Conservation (phyloP, 805 yeast genomes). For the Ogataea saltuana region DNA sequence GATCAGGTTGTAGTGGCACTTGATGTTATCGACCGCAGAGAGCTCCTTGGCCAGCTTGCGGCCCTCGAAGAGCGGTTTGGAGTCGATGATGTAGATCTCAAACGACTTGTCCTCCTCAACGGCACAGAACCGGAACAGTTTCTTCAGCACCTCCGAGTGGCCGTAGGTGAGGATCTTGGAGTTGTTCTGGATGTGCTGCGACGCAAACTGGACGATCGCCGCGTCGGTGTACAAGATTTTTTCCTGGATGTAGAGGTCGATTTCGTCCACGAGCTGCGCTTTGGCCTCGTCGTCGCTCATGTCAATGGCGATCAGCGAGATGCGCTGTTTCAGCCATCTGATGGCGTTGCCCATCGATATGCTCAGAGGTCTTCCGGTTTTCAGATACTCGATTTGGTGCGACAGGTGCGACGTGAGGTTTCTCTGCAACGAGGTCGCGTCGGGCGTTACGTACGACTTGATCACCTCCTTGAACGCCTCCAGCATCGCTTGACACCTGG, state of each 20-base stretch:
- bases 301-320: conserved; percentile 77
- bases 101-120: conserved; percentile 61
- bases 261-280: conserved; percentile 56
- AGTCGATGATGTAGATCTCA: conserved; percentile 84
- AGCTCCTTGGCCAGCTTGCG: conserved; percentile 68
- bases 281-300: conserved; percentile 69
- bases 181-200: conserved; percentile 71
- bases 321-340: conserved; percentile 94
- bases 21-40: conserved; percentile 57
- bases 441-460: conserved; percentile 79
- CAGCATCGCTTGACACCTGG: conserved; percentile 82
- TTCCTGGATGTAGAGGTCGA: conserved; percentile 81
- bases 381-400: conserved; percentile 89
- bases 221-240: conserved; percentile 80
- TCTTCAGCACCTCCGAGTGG: conserved; percentile 78
- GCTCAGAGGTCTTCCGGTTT: conserved; percentile 86
- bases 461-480: conserved; percentile 81
- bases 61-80: conserved; percentile 94
- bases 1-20: conserved; percentile 75
- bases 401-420: conserved; percentile 85
- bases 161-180: conserved; percentile 86
- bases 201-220: conserved; percentile 79
- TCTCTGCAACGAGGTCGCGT: conserved; percentile 80
- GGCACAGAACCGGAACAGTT: conserved; percentile 71
- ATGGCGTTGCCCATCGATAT: conserved; percentile 98